Conservation (phyloP, 768 basidiomycete genomes). For the Gymnopilus junonius region DNA sequence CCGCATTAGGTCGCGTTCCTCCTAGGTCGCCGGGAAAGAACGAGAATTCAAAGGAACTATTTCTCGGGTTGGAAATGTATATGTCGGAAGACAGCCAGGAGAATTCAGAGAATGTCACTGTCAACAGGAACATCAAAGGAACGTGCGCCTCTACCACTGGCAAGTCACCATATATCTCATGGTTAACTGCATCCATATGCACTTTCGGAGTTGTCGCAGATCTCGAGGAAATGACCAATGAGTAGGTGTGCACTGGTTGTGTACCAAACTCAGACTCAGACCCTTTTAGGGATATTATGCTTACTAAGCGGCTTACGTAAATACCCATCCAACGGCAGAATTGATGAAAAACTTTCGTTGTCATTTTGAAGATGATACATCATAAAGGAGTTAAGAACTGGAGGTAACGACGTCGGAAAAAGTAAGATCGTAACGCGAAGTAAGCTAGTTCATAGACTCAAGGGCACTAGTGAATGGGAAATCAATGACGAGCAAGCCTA, state of each 20-base stretch:
- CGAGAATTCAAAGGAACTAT: neutral
- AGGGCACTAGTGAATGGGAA: neutral
- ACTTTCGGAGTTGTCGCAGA: neutral
- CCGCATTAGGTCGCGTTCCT: neutral
- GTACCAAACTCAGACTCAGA: neutral
- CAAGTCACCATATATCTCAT: neutral
- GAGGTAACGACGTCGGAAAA: neutral
- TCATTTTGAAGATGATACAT: neutral
- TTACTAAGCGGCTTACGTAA: neutral
- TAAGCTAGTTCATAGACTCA: neutral
- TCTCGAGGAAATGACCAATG: conserved; percentile 5
- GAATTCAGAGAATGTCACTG: neutral
- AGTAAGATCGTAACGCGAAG: neutral
- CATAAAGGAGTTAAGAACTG: neutral
- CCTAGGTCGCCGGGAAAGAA: neutral
- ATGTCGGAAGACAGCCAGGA: neutral
- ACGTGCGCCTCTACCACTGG: neutral
- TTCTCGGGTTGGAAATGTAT: neutral
- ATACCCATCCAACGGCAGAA: neutral
- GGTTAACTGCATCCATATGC: neutral
- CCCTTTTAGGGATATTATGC: neutral
- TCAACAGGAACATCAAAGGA: neutral
- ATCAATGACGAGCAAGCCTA: neutral
- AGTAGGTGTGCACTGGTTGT: neutral
- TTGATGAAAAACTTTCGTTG: no score